Evolutionary conservation across 345 rosid genomes (phyloP).

Genomic region (Zanthoxylum bungeanum): DNA sequence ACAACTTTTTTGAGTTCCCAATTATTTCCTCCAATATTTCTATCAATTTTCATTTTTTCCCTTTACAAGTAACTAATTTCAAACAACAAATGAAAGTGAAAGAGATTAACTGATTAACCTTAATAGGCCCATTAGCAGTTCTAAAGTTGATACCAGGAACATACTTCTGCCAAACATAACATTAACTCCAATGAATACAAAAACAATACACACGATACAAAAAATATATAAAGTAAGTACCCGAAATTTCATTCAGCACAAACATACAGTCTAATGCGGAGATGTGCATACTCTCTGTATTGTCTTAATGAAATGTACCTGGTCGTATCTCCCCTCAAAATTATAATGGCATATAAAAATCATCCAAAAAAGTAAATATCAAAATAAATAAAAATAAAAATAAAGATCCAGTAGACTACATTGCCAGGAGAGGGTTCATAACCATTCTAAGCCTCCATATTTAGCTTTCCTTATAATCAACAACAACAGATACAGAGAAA

Average conservation of each 20-base stretch:
- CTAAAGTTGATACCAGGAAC: slow-evolving; percentile 97
- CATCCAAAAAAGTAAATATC: not conserved
- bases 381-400: not conserved
- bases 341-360: slow-evolving; percentile 44
- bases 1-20: not conserved
- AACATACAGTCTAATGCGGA: slow-evolving; percentile 95
- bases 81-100: not conserved
- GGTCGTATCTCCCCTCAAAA: slow-evolving; percentile 77
- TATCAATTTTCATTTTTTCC: not conserved
- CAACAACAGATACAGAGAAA: too few relatives aligned
- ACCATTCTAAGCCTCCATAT: slow-evolving; percentile 86
- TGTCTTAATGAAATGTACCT: slow-evolving; percentile 85
- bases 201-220: not conserved
- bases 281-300: slow-evolving; percentile 79
- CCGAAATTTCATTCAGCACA: slow-evolving; percentile 99
- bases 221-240: slow-evolving; percentile 31
- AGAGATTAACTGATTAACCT: slow-evolving; percentile 55
- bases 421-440: slow-evolving; percentile 97
- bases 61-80: not conserved
- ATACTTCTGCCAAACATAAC: slow-evolving; percentile 69
- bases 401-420: slow-evolving; percentile 44
- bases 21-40: not conserved
- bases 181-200: not conserved
- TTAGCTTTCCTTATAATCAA: slow-evolving; percentile 83
- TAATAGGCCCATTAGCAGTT: slow-evolving; percentile 91